Percentiles rank a stretch among this genome's conserved stretches.
Evolutionary conservation across 768 basidiomycete species (phyloP).

Genomic region (Hypsizygus marmoreus): DNA sequence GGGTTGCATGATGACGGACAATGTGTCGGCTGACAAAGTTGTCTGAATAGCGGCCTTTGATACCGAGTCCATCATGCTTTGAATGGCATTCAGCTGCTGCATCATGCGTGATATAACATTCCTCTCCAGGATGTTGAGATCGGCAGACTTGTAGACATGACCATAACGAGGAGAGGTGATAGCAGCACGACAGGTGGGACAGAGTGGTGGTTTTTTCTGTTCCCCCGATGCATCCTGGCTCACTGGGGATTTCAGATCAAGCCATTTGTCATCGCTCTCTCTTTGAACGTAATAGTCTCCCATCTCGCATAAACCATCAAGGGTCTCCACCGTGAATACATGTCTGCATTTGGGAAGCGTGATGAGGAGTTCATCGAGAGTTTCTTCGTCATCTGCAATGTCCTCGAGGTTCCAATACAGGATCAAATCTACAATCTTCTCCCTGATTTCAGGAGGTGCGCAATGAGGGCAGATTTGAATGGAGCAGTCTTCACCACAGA

Average conservation of each 20-base stretch:
- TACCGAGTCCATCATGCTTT: conserved; percentile 28
- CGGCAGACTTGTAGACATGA: conserved; percentile 59
- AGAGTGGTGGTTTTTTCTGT: conserved; percentile 46
- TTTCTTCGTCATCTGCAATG: conserved; percentile 37
- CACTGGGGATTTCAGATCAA: conserved; percentile 43
- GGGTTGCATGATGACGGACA: conserved; percentile 7
- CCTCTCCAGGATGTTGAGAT: conserved; percentile 65
- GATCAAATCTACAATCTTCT: conserved; percentile 60
- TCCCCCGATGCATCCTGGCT: conserved; percentile 11
- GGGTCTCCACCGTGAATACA: conserved; percentile 68
- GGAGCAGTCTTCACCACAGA: conserved; percentile 67
- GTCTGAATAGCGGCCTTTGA: conserved; percentile 23
- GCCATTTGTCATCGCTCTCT: conserved; percentile 39
- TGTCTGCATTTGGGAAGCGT: conserved; percentile 65
- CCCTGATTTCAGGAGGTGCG: conserved; percentile 35
- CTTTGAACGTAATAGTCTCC: conserved; percentile 48
- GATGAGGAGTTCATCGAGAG: conserved; percentile 54
- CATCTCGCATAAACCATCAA: conserved; percentile 62
- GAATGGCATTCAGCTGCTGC: conserved; percentile 35
- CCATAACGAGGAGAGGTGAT: conserved; percentile 65
- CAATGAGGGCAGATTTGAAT: conserved; percentile 59
- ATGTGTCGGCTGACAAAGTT: conserved; percentile 8
- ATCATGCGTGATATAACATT: conserved; percentile 60
- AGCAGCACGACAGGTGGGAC: conserved; percentile 61
- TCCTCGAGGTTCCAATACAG: conserved; percentile 52